Percentiles rank a stretch among this genome's conserved stretches.
Evolutionary conservation across 1,139 yeast genomes (phyloP).

Genomic region (Yamadazyma kanchanaburiensis): DNA sequence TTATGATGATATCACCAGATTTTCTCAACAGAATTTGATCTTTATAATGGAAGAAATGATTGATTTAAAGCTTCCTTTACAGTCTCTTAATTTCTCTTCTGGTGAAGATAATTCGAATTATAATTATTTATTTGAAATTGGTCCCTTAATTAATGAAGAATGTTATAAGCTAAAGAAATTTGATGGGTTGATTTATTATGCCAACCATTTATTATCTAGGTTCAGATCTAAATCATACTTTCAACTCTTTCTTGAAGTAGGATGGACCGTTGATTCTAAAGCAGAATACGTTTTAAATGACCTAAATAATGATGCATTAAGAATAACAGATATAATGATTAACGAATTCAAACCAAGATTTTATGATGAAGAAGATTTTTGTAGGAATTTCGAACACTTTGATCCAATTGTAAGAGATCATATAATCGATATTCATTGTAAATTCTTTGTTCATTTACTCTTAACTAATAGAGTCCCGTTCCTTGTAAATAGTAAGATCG

Average conservation of each 20-base stretch:
- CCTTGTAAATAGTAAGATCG: slow-evolving; percentile 14
- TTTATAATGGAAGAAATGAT: slow-evolving; percentile 2
- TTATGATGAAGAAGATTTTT: slow-evolving; percentile 26
- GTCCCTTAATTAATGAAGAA: slow-evolving; percentile 7
- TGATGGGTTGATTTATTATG: slow-evolving; percentile 5
- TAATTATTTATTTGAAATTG: slow-evolving; percentile 4
- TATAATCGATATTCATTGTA: slow-evolving; percentile 20
- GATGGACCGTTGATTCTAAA: slow-evolving; percentile 7
- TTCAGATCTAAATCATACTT: slow-evolving; percentile 28
- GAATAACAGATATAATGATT: slow-evolving; percentile 12
- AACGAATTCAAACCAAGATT: slow-evolving; percentile 21
- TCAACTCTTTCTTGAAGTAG: slow-evolving; percentile 25
- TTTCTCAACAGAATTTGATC: slow-evolving; percentile 7
- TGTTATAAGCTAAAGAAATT: slow-evolving; percentile 3
- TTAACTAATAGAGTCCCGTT: slow-evolving; percentile 36
- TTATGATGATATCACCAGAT: slow-evolving; percentile 34
- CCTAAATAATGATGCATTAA: slow-evolving; percentile 20
- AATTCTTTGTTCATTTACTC: slow-evolving; percentile 33
- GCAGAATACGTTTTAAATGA: slow-evolving; percentile 15
- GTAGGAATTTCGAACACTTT: slow-evolving; percentile 2
- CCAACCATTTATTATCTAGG: slow-evolving; percentile 19
- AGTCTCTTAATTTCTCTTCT: no score
- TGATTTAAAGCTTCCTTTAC: neutral
- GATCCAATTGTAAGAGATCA: slow-evolving; percentile 8
- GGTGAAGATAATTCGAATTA: neutral